phyloP scores from a whole-genome alignment of 2,329 filamentous ascomycete genomes.

The Epichloe sylvatica region DNA sequence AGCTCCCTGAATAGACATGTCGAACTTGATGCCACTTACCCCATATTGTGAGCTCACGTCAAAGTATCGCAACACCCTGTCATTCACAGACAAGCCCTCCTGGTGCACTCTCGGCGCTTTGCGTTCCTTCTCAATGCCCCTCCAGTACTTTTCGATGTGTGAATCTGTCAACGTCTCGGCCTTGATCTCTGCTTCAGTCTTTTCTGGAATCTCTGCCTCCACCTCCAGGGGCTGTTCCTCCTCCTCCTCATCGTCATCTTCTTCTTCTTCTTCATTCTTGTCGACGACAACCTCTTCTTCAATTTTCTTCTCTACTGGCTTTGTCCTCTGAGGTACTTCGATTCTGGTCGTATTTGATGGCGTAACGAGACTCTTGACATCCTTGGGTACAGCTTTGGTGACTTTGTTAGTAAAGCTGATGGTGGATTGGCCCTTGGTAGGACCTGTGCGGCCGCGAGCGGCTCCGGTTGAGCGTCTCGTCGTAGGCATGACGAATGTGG shows the following conservation, averaged over 20 bases:
- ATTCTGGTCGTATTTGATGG: constrained; percentile 22
- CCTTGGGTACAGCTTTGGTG: constrained; percentile 37
- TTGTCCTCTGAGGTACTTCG: constrained; percentile 14
- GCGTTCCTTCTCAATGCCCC: constrained; percentile 52
- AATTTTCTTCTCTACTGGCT: constrained; percentile 7
- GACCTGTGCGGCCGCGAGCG: constrained; percentile 20
- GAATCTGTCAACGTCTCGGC: constrained; percentile 53
- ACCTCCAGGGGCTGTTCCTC: constrained; percentile 13
- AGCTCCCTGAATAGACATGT: constrained; percentile 1
- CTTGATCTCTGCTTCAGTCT: constrained; percentile 36
- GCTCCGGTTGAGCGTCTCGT: constrained; percentile 34
- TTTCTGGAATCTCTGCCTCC: constrained; percentile 22
- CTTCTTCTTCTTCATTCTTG: constrained; percentile 11
- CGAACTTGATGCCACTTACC: constrained; percentile 40
- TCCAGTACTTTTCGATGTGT: constrained; percentile 69
- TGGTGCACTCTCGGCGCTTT: constrained; percentile 65
- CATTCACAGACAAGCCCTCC: constrained; percentile 51
- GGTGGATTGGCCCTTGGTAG: constrained; percentile 36
- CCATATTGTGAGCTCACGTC: constrained; percentile 87
- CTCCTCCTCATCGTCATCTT: constrained; percentile 15
- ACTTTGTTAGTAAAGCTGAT: constrained; percentile 44
- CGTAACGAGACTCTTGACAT: constrained; percentile 28
- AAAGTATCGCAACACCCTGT: constrained; percentile 84
- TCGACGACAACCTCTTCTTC: constrained; percentile 12
- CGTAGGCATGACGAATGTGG: constrained; percentile 28